Base-by-base conservation (phyloP, 345 rosid species). In the Raphanus sativus region DNA sequence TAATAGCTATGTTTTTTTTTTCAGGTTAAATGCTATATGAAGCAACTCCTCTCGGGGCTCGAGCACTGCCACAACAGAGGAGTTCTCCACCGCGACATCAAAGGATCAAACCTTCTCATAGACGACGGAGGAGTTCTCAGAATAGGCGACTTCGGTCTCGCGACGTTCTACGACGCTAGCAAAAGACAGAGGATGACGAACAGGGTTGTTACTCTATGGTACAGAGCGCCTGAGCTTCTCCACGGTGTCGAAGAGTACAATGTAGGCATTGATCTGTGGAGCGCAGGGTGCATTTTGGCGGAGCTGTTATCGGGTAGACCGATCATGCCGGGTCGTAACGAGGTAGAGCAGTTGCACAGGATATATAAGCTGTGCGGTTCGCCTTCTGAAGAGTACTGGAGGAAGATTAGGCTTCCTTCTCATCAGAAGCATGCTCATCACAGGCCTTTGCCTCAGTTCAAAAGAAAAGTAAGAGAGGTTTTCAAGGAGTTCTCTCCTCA, bases 221-320 rank as follows among this genome's bases (percentile, higher is more conserved):
- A 95, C 80, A 91, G 99, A 62, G 89, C 99, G 30, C 99, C 98
- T 0, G 99, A 95, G 84, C 99, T 95, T 84, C 95, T 95, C 55
- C 96, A 91, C 2, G 99, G 99, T 54, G 90, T 87, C 70, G 79
- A 89, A 50, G 97, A 95, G 78, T 95, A 95, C 79, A 82, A 88
- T 61, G 96, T 85, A 0, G 97, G 97, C 62, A 70, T 95, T 71
- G 99, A 95, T 77, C 85, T 95, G 17, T 95, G 99, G 99, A 92
- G 99, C 71, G 98, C 98, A 1, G 99, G 99, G 63, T 95, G 98
- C 81, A 92, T 95, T 77, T 82, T 95, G 60, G 99, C 97, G 1
- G 99, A 95, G 86, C 73, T 95, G 67, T 82, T 91, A 80, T 89
- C 93, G 26, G 98, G 99, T 77, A 92, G 88, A 85, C 97, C 99